Conservation (phyloP, 2,329 filamentous ascomycete species). For the Akanthomyces lecanii region DNA sequence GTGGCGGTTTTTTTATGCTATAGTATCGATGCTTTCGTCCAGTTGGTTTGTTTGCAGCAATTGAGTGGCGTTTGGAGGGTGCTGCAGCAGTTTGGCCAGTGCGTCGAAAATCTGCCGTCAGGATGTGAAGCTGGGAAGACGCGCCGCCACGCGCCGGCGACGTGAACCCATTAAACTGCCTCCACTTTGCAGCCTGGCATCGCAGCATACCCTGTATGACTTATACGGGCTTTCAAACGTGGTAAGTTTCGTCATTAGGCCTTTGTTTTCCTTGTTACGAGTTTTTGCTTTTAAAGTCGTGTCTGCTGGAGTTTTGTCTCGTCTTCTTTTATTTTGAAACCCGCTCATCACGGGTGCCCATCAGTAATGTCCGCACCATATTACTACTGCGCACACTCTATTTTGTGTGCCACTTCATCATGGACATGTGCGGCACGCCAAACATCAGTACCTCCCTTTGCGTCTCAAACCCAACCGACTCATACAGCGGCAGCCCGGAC, state of each 20-base stretch:
- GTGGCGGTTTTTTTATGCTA: not conserved
- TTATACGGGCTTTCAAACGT: not conserved
- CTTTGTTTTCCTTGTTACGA: not conserved
- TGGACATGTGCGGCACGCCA: slow-evolving; percentile 16
- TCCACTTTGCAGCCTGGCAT: not conserved
- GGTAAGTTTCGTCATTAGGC: not conserved
- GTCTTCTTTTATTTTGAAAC: not conserved
- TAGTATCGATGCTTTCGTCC: not conserved
- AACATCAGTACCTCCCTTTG: slow-evolving; percentile 17
- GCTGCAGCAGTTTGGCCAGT: not conserved
- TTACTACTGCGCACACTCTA: accelerated
- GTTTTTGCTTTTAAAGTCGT: not conserved
- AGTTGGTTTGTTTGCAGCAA: not conserved
- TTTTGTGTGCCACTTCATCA: slow-evolving; percentile 18
- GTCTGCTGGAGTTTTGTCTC: no score
- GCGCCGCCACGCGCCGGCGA: slow-evolving; percentile 4
- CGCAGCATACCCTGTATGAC: not conserved
- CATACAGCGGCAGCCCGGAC: slow-evolving; percentile 16
- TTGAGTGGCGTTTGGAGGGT: not conserved
- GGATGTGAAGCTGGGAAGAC: slow-evolving; percentile 12
- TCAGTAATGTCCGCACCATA: no score
- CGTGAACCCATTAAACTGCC: slow-evolving; percentile 14
- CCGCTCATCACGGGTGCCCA: no score
- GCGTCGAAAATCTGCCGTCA: not conserved
- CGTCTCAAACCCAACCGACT: slow-evolving; percentile 14